Percentiles rank a stretch among this genome's conserved stretches.
phyloP scores from a whole-genome alignment of 768 basidiomycete species.

The Tulasnella sp. region DNA sequence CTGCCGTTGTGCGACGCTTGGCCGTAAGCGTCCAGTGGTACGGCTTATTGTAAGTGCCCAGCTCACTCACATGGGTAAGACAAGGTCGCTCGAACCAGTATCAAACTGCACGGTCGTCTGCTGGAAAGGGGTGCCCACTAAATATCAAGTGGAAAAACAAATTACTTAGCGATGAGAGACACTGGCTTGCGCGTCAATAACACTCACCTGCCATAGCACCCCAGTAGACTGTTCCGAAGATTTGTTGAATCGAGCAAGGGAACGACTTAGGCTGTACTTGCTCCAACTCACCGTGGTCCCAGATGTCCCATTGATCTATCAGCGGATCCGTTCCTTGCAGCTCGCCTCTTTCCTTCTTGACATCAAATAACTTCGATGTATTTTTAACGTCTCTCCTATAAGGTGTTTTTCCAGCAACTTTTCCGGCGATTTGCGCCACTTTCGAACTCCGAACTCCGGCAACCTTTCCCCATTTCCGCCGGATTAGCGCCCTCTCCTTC shows the following conservation, averaged over 20 bases:
- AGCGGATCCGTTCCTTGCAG: not conserved
- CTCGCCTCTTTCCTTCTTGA: not conserved
- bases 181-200: not conserved
- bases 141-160: not conserved
- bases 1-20: not conserved
- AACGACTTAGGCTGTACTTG: too few species aligned
- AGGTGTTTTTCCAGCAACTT: not conserved
- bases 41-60: too few species aligned
- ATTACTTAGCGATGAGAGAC: not conserved
- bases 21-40: not conserved
- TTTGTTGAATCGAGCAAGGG: too few species aligned
- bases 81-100: not conserved
- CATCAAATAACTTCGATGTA: not conserved
- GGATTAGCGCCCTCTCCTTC: not conserved
- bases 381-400: too few species aligned
- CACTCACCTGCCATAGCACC: not conserved
- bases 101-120: not conserved
- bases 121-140: constrained; percentile 17
- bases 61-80: not conserved
- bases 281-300: not conserved
- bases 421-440: not conserved
- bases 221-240: not conserved
- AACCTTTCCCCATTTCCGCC: not conserved
- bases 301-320: not conserved
- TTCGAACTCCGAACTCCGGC: not conserved